Conservation (phyloP, 371 early-diverging fungal species). For the Mucor sp. region DNA sequence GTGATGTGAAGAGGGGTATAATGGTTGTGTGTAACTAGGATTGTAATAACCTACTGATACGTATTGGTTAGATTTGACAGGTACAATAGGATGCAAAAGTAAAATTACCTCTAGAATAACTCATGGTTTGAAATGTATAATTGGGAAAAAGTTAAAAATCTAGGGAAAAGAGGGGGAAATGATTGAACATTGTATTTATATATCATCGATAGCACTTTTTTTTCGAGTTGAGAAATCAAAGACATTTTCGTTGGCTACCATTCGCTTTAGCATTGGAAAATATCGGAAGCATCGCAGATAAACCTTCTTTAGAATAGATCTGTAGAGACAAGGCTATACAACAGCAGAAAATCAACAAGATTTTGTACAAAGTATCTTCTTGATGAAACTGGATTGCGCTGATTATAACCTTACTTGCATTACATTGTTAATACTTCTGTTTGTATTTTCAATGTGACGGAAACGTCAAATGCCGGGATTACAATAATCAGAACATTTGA, state of each 20-base stretch:
- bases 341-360: no score
- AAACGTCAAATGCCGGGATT: background rate
- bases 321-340: background rate
- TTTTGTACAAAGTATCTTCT: background rate
- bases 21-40: background rate
- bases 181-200: background rate
- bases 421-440: background rate
- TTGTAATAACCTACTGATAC: background rate
- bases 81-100: background rate
- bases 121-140: background rate
- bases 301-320: background rate
- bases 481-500: background rate
- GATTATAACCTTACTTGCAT: background rate
- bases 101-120: background rate
- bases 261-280: background rate
- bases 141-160: background rate
- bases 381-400: background rate
- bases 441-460: background rate
- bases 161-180: background rate
- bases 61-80: background rate
- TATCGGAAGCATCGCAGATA: background rate
- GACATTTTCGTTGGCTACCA: background rate
- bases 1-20: background rate
- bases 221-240: background rate
- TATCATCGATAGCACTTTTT: background rate